These are phyloP conservation scores for Leccinum variabile DNA, from an alignment of 1,284 basidiomycete genomes.

Conservation along the genomic window DNA sequence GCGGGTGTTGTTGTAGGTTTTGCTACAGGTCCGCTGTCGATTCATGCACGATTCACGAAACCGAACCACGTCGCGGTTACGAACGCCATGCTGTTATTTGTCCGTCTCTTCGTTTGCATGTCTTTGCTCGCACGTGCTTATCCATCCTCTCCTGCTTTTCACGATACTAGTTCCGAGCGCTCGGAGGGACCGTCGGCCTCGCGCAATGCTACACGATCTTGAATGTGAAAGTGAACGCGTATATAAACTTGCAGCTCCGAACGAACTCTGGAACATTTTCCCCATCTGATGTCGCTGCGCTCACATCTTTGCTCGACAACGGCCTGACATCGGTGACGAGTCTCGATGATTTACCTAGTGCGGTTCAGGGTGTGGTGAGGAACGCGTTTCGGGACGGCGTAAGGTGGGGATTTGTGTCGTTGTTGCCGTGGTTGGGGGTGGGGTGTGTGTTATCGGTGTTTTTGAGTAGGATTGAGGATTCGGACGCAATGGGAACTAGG, in stretches of 20 bases:
- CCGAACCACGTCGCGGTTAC: slow-evolving; percentile 43
- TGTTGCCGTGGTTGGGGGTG: slow-evolving; percentile 48
- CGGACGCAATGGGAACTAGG: slow-evolving; percentile 1
- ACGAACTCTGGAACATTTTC: slow-evolving; percentile 25
- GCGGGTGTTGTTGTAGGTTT: slow-evolving; percentile 47
- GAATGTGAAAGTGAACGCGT: slow-evolving; percentile 41
- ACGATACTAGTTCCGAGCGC: slow-evolving; percentile 40
- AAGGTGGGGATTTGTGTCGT: slow-evolving; percentile 46
- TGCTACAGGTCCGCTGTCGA: slow-evolving; percentile 38
- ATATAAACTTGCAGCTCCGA: slow-evolving; percentile 31
- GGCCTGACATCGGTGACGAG: slow-evolving; percentile 37
- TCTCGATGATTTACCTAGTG: slow-evolving; percentile 38
- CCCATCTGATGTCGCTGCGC: slow-evolving; percentile 25
- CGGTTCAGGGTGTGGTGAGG: slow-evolving; percentile 37
- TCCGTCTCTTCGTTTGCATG: slow-evolving; percentile 27
- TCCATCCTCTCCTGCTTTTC: not conserved
- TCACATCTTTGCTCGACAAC: slow-evolving; percentile 22
- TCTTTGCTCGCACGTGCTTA: not conserved
- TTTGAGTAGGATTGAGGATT: slow-evolving; percentile 37
- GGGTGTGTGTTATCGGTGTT: slow-evolving; percentile 39
- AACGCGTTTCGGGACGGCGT: slow-evolving; percentile 44
- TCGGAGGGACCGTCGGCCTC: slow-evolving; percentile 53
- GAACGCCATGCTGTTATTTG: slow-evolving; percentile 45
- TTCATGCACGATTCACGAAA: slow-evolving; percentile 49
- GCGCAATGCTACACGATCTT: slow-evolving; percentile 52